phyloP scores from a whole-genome alignment of 306 rosid species.

The Calophaca sinica region DNA sequence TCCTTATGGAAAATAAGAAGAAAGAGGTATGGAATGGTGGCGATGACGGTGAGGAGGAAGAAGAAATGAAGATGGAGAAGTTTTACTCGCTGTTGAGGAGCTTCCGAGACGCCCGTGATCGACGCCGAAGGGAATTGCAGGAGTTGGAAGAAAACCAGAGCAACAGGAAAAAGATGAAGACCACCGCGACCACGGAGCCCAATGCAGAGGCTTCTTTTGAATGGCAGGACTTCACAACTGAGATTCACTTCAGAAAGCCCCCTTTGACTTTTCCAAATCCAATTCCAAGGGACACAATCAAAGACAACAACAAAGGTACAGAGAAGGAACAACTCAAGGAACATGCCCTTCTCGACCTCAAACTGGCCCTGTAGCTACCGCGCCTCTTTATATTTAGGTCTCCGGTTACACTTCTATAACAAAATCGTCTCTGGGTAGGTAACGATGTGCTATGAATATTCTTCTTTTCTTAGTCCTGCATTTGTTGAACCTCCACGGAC shows the following conservation, averaged over 20 bases:
- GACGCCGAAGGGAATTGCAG: slow-evolving; percentile 40
- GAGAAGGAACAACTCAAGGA: slow-evolving; percentile 24
- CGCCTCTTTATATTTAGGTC: background rate
- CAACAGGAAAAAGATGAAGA: slow-evolving; percentile 40
- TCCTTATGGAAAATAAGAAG: slow-evolving; percentile 27
- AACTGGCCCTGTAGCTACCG: slow-evolving; percentile 49
- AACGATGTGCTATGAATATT: no score
- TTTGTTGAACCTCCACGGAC: no score
- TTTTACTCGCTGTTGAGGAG: slow-evolving; percentile 55
- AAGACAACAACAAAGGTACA: background rate
- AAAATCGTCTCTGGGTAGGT: background rate
- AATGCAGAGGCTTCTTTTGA: slow-evolving; percentile 45
- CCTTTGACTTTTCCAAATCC: slow-evolving; percentile 36
- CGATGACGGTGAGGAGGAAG: background rate
- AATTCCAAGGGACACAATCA: background rate
- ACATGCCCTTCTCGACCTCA: slow-evolving; percentile 50
- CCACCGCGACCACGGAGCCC: no score
- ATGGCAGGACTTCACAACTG: slow-evolving; percentile 51
- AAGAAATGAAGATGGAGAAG: slow-evolving; percentile 54
- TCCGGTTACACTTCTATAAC: background rate
- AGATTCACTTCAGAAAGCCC: slow-evolving; percentile 43
- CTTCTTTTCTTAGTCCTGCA: no score
- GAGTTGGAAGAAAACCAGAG: slow-evolving; percentile 12
- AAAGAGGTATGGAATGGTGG: background rate
- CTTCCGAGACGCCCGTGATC: slow-evolving; percentile 55